Evolutionary conservation across 106 monocot genomes (phyloP).

Genomic region (Dendrobium chrysotoxum): DNA sequence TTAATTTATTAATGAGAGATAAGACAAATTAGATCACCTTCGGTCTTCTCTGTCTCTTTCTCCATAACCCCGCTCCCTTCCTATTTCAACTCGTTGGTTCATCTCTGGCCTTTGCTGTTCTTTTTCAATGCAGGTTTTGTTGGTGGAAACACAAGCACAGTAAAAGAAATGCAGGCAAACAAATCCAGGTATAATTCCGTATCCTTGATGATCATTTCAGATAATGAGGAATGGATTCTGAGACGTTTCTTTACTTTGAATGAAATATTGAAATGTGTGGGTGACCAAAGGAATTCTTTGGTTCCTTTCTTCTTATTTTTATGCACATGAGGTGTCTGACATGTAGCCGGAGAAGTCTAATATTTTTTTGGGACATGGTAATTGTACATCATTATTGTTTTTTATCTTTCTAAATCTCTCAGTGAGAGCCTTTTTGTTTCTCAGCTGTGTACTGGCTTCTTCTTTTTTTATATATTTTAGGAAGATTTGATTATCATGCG

Average conservation of each 20-base stretch:
- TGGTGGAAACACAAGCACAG: not conserved
- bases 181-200: not conserved
- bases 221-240: not conserved
- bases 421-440: not conserved
- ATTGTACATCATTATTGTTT: too few relatives aligned
- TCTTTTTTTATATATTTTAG: not conserved
- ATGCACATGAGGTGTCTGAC: not conserved
- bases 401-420: too few relatives aligned
- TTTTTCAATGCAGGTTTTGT: not conserved
- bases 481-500: not conserved
- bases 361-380: not conserved
- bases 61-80: not conserved
- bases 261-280: not conserved
- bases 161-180: constrained; percentile 1
- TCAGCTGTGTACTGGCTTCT: not conserved
- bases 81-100: not conserved
- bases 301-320: not conserved
- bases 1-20: not conserved
- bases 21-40: not conserved
- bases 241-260: not conserved
- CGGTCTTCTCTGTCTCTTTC: not conserved
- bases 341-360: not conserved
- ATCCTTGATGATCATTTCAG: not conserved
- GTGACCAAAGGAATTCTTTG: not conserved
- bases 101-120: not conserved